phyloP scores from a whole-genome alignment of 2,329 filamentous ascomycete genomes.

The Diaporthe australafricana region DNA sequence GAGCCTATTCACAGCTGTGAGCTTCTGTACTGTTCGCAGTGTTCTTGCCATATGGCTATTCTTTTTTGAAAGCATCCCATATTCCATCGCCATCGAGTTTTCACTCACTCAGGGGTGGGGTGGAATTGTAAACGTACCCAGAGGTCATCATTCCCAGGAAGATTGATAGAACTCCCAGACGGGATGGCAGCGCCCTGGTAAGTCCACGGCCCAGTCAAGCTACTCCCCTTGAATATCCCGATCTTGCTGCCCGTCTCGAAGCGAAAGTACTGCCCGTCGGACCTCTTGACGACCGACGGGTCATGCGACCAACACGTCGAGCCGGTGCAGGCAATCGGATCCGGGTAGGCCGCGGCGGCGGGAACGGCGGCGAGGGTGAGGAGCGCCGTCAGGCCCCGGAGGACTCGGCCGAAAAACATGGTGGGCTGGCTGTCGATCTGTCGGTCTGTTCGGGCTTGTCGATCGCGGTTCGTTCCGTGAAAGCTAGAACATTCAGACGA shows the following conservation, averaged over 20 bases:
- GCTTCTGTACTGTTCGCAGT: not conserved
- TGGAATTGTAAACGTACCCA: constrained; percentile 51
- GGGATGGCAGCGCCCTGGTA: constrained; percentile 54
- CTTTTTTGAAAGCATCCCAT: too few relatives aligned
- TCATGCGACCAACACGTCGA: constrained; percentile 51
- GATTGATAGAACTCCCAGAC: constrained; percentile 52
- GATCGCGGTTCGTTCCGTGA: constrained; percentile 8
- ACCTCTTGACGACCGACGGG: constrained; percentile 50
- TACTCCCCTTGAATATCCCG: constrained; percentile 47
- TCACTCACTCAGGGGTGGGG: not conserved
- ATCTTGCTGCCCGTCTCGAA: constrained; percentile 53
- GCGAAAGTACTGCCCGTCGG: constrained; percentile 53
- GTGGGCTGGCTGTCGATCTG: not conserved
- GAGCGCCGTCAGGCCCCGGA: constrained; percentile 13
- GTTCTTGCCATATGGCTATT: too few relatives aligned
- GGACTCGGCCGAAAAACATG: constrained; percentile 26
- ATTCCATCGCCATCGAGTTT: too few relatives aligned
- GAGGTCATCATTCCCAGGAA: constrained; percentile 54
- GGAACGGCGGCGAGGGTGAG: constrained; percentile 36
- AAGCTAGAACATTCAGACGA: not conserved
- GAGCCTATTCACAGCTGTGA: constrained; percentile 59
- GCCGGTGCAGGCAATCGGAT: constrained; percentile 50
- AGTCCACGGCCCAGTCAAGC: constrained; percentile 54
- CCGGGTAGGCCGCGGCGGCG: constrained; percentile 41
- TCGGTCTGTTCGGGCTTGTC: not conserved